These are phyloP conservation scores for Kondoa malvinella DNA, from an alignment of 768 basidiomycete genomes.

Conservation along the genomic window DNA sequence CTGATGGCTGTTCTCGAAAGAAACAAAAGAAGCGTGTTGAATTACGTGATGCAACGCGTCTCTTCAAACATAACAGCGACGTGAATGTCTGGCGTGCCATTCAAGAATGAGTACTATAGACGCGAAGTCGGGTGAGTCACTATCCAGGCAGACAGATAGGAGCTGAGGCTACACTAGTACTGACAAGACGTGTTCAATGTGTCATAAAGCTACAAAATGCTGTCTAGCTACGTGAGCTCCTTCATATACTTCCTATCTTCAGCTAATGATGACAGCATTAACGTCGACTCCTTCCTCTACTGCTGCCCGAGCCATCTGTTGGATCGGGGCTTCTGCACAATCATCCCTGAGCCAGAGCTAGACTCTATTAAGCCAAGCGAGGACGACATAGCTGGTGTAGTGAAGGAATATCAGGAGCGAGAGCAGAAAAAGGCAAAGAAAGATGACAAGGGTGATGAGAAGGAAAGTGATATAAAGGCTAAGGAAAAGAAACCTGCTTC, in stretches of 20 bases:
- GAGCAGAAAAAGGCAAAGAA: slow-evolving; percentile 17
- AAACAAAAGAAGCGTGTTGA: neutral
- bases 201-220: neutral
- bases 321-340: neutral
- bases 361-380: neutral
- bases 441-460: slow-evolving; percentile 14
- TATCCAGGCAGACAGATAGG: too few species aligned
- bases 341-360: neutral
- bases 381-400: neutral
- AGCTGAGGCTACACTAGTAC: too few species aligned
- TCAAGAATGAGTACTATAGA: neutral
- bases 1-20: too few species aligned
- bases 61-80: neutral
- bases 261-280: too few species aligned
- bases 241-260: too few species aligned
- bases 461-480: neutral
- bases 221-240: neutral
- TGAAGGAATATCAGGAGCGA: slow-evolving; percentile 18
- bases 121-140: neutral
- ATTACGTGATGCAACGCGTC: neutral
- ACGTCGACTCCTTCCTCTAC: neutral
- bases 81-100: neutral
- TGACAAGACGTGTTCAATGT: neutral
- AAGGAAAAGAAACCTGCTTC: neutral
- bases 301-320: neutral